Base-by-base conservation (phyloP, 441 rosid genomes). In the Capsella rubella region DNA sequence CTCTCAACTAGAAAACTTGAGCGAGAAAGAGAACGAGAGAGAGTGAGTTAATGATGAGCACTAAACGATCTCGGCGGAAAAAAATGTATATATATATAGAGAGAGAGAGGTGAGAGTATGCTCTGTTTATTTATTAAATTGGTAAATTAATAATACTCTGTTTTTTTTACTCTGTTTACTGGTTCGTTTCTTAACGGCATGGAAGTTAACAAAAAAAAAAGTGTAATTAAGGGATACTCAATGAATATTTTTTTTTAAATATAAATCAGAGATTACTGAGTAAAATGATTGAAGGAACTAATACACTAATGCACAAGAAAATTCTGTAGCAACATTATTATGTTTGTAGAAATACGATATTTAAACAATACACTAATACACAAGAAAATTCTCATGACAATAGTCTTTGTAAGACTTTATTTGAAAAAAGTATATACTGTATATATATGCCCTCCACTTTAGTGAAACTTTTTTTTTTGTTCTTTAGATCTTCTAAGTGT, bases 401-500 rank as follows among this genome's bases (percentile, higher is more conserved):
- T 35, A 35, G 29, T 16, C n/a, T 58, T 35, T 35, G 15, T 15
- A 56, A 21, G 27, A 39, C 42, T 8, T 39, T 39, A 39, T 39
- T 10, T 11, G 11, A 16, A 47, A 18, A 16, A 47, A 49, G 1
- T 4, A 50, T 10, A 9, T 21, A 49, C n/a, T n/a, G n/a, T 4
- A 51, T 9, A 37, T 16, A 16, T 16, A 16, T 16, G 18, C 18
- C 18, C n/a, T n/a, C n/a, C n/a, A n/a, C n/a, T n/a, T n/a, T 47
- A 37, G 39, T 3, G 37, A n/a, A 53, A 21, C 4, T 25, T 18
- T 50, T 3, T 50, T 31, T 64, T 46, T 46, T 35, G 58, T 55
- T 39, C 68, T 58, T 65, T 18, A 64, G 9, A 64, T 73, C 50
- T 73, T 64, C 42, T 7, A 63, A 55, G 40, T 45, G 47, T 12